These are phyloP conservation scores for Wickerhamomyces sp. DNA, from an alignment of 1,139 yeast genomes.

Conservation along the genomic window DNA sequence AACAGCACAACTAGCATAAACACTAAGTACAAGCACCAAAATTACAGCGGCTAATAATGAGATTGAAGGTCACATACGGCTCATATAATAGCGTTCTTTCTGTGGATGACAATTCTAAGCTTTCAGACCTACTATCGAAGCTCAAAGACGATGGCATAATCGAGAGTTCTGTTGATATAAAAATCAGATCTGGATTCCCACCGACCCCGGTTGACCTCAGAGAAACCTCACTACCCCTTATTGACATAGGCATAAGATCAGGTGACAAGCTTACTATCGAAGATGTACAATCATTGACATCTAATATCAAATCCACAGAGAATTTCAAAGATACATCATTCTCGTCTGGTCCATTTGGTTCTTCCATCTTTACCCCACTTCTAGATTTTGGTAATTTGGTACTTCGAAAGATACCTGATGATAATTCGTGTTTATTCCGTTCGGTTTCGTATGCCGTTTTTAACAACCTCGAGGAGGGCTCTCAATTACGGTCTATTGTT, in stretches of 20 bases:
- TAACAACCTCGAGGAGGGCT: constrained; percentile 34
- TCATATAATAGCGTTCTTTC: constrained; percentile 20
- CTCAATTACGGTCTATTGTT: constrained; percentile 42
- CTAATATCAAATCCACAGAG: no score
- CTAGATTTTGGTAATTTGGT: constrained; percentile 17
- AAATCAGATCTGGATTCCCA: constrained; percentile 55
- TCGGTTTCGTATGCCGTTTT: constrained; percentile 55
- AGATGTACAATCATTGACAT: no score
- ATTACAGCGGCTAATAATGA: constrained; percentile 23
- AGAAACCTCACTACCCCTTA: constrained; percentile 23
- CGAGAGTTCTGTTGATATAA: not conserved
- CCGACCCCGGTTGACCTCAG: constrained; percentile 40
- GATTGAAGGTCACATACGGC: constrained; percentile 22
- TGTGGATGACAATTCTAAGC: constrained; percentile 21
- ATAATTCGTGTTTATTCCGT: constrained; percentile 75
- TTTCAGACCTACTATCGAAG: constrained; percentile 17
- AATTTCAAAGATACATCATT: no score
- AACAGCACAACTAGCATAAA: not conserved
- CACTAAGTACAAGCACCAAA: not conserved
- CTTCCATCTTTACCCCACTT: constrained; percentile 9
- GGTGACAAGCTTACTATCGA: constrained; percentile 55
- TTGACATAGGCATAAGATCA: constrained; percentile 40
- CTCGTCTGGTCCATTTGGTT: constrained; percentile 1
- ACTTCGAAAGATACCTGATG: constrained; percentile 66
- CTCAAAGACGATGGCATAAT: constrained; percentile 9